Conservation (phyloP, 805 yeast genomes). For the Candida taoyuanica region DNA sequence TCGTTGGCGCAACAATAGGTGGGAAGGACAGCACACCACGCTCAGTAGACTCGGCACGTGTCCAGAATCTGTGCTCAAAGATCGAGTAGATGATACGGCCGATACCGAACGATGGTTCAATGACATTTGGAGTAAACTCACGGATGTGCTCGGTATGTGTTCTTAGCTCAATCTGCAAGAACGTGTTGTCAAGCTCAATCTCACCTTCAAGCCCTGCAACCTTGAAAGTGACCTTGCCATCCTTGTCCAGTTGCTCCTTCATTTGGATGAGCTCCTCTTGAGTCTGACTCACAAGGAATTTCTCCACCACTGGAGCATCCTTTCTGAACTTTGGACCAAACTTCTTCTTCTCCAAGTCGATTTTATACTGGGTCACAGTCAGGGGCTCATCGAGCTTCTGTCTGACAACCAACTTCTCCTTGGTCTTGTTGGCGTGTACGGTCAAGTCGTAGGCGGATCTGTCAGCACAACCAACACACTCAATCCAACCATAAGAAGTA, state of each 20-base stretch:
- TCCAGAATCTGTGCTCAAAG: slow-evolving; percentile 94
- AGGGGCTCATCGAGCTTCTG: slow-evolving; percentile 82
- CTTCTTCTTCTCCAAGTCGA: slow-evolving; percentile 87
- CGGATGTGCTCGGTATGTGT: slow-evolving; percentile 85
- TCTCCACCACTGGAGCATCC: slow-evolving; percentile 90
- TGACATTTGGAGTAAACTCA: slow-evolving; percentile 94
- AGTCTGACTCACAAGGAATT: slow-evolving; percentile 67
- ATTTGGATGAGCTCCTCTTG: slow-evolving; percentile 82
- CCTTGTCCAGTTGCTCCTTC: slow-evolving; percentile 56
- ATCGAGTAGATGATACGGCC: slow-evolving; percentile 93
- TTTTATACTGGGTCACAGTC: slow-evolving; percentile 77
- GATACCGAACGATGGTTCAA: slow-evolving; percentile 98
- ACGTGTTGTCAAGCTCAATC: slow-evolving; percentile 67
- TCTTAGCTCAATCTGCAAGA: slow-evolving; percentile 72
- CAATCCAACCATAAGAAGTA: slow-evolving; percentile 98
- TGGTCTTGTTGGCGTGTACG: slow-evolving; percentile 92
- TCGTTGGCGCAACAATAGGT: slow-evolving; percentile 96
- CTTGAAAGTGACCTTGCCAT: slow-evolving; percentile 59
- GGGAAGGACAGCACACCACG: slow-evolving; percentile 91
- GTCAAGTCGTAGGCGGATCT: slow-evolving; percentile 96
- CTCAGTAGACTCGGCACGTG: slow-evolving; percentile 83
- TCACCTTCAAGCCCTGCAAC: slow-evolving; percentile 58
- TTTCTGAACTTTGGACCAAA: slow-evolving; percentile 98
- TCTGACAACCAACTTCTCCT: slow-evolving; percentile 92
- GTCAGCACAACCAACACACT: slow-evolving; percentile 99